Base-by-base conservation (phyloP, 768 basidiomycete species). In the Tylopilus rubrobrunneus region DNA sequence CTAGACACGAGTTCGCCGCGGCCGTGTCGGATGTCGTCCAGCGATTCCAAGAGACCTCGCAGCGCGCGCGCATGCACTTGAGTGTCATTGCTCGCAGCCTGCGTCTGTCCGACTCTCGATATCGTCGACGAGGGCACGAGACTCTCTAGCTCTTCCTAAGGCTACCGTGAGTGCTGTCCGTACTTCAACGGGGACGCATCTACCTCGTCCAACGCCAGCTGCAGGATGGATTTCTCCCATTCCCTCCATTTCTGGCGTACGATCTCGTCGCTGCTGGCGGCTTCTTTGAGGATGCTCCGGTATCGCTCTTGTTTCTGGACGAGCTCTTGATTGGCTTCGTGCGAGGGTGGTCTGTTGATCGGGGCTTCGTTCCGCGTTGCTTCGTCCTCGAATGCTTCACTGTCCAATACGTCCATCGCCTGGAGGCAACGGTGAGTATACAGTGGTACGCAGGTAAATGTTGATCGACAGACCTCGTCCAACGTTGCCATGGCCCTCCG, bases 401-500 rank as follows among this genome's bases (percentile, higher is more conserved):
- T 83, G 61, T 96, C 93, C n/a, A 99, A 73, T 21, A 95, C 83
- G 61, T 93, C 92, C 75, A 93, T 79, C 0, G 92, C 84, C 94
- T 97, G 58, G 19, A 41, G 15, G 37, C 25, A 33, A 45, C 15
- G 41, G 33, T 56, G n/a, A 53, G 36, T 41, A 37, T 1, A 14
- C 15, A 27, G 29, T n/a, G n/a, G n/a, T n/a, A 56, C 5, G 9
- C 7, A 37, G 48, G 25, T 2, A 11, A 23, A 51, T 6, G 5
- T 36, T 43, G 21, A 27, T 44, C 12, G 34, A 44, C 74, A 43
- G 61, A 92, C 95, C 77, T 97, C 92, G 47, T 91, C 81, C 21
- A 98, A 63, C 17, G 89, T 72, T 19, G 76, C 71, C 51, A 75
- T 71, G 63, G 88, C 84, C 23, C 83, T 80, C 45, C 73, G 72